Base-by-base conservation (phyloP, 352 stramenopile species). In the Phytophthora pinifolia region DNA sequence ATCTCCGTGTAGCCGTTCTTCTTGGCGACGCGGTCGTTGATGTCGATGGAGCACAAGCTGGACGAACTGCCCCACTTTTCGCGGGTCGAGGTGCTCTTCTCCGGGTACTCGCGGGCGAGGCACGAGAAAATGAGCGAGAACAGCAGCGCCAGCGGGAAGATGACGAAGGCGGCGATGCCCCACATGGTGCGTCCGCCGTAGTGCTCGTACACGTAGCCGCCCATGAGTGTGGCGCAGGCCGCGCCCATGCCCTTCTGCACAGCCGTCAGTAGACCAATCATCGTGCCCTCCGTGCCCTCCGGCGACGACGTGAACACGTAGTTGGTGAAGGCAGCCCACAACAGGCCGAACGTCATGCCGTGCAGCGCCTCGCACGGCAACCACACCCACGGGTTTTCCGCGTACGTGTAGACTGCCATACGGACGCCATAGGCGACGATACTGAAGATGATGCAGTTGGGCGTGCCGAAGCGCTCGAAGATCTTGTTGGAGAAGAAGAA, bases 401-500 rank as follows among this genome's bases (percentile, higher is more conserved):
- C 74, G 36, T 83, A 66, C 20, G 70, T 74, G 73, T 91, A 91
- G 30, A 75, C 74, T 8, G 75, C 65, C 56, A 92, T 70, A 12
- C 81, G 78, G 9, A 83, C 48, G 27, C 65, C 74, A 54, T 87
- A 89, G 13, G 72, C 67, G 14, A 78, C 14, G 29, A 89, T 64
- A 15, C 72, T 70, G 36, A 83, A 57, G 50, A 79, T 69, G 59
- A 91, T 73, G 59, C 67, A 75, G 30, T 50, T 53, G 9, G 75
- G 65, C 17, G 74, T 86, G 12, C 79, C 81, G 31, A 86, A 62
- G 25, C 62, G 70, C 35, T 77, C 65, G 59, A 92, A 79, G 54
- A 89, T 86, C 30, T 70, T 48, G 59, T 92, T 80, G 44, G 79
- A 78, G 60, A 76, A 71, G 68, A 89, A 92, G 62, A 92, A 92